phyloP scores from a whole-genome alignment of 1,284 basidiomycete genomes.

The Pyrrhoderma noxium region DNA sequence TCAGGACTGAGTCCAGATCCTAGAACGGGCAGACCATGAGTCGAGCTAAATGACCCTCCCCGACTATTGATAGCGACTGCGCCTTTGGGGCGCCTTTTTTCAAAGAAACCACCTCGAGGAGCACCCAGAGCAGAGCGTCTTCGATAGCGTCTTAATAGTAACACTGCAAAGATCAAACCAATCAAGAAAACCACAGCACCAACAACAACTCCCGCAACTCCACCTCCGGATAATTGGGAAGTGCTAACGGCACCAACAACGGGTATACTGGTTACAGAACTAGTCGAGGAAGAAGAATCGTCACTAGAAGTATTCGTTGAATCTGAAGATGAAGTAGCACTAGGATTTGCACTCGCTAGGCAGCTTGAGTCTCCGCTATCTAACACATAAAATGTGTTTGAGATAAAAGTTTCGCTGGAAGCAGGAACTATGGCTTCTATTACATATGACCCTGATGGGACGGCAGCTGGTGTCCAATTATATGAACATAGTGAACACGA shows the following conservation, averaged over 20 bases:
- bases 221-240: slow-evolving; percentile 6
- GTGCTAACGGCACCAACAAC: slow-evolving; percentile 9
- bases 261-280: slow-evolving; percentile 1
- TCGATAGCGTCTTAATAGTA: slow-evolving; percentile 10
- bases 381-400: slow-evolving; percentile 6
- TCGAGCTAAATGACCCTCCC: slow-evolving; percentile 6
- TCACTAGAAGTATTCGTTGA: not conserved
- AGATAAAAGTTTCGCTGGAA: not conserved
- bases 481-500: too few relatives aligned
- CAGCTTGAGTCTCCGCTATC: slow-evolving; percentile 9
- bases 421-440: slow-evolving; percentile 4
- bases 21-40: slow-evolving; percentile 1
- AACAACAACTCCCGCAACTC: slow-evolving; percentile 15
- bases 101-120: slow-evolving; percentile 9
- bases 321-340: not conserved
- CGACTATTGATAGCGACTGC: slow-evolving; percentile 10
- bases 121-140: slow-evolving; percentile 1
- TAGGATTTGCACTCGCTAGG: not conserved
- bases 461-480: slow-evolving; percentile 5
- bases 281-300: not conserved
- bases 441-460: slow-evolving; percentile 5
- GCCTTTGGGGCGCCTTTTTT: slow-evolving; percentile 12
- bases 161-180: not conserved
- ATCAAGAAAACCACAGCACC: slow-evolving; percentile 9
- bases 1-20: not conserved